Evolutionary conservation across 768 basidiomycete genomes (phyloP).

Genomic region (Xerocomellus amylosporus): DNA sequence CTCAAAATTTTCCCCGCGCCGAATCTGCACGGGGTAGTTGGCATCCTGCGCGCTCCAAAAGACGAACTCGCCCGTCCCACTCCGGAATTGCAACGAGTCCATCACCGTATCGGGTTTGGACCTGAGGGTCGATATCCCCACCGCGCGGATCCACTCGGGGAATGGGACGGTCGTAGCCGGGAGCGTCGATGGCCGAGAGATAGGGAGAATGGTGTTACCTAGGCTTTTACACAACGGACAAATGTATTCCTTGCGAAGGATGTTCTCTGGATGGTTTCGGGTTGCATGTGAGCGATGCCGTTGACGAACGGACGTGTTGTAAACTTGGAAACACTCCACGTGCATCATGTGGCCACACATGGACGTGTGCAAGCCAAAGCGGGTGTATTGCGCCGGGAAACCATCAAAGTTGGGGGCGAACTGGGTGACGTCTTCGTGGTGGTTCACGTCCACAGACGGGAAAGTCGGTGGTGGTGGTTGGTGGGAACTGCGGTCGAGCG

Average conservation of each 20-base stretch:
- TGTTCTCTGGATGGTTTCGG: conserved; percentile 91
- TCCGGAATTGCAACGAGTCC: conserved; percentile 71
- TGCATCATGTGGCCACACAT: conserved; percentile 99
- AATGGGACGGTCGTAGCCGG: conserved; percentile 57
- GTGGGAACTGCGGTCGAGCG: conserved; percentile 56
- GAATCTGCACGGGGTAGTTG: conserved; percentile 57
- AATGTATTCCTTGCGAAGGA: conserved; percentile 91
- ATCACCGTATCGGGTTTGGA: conserved; percentile 71
- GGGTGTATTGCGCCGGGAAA: conserved; percentile 65
- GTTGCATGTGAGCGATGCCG: conserved; percentile 87
- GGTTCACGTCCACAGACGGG: conserved; percentile 21
- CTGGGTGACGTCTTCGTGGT: conserved; percentile 29
- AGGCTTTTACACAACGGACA: conserved; percentile 97
- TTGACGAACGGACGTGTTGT: conserved; percentile 80
- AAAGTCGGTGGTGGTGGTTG: conserved; percentile 36
- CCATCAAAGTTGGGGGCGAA: conserved; percentile 70
- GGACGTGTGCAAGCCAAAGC: conserved; percentile 83
- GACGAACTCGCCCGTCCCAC: conserved; percentile 83
- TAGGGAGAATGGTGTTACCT: conserved; percentile 91
- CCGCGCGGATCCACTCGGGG: conserved; percentile 85
- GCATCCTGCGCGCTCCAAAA: conserved; percentile 86
- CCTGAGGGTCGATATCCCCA: conserved; percentile 86
- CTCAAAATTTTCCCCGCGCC: conserved; percentile 54
- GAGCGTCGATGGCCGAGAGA: conserved; percentile 49
- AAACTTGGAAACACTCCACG: conserved; percentile 88